Conservation (phyloP, 2,329 filamentous ascomycete genomes). For the Cercospora nicotianae region DNA sequence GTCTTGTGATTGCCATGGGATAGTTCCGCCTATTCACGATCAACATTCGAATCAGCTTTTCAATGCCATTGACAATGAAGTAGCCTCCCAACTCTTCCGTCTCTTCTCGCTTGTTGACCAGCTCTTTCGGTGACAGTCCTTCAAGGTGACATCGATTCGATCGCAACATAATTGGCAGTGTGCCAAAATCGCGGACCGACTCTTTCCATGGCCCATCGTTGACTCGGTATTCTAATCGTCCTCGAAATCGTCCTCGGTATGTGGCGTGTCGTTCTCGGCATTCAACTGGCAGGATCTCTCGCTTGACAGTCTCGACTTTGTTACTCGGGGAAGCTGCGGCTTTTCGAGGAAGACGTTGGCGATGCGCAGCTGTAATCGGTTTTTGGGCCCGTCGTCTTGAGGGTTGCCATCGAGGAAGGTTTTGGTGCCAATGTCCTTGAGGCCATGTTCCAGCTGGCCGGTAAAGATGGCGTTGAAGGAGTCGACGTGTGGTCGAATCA, state of each 20-base stretch:
- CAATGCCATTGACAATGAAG: slow-evolving; percentile 95
- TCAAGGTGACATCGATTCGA: slow-evolving; percentile 90
- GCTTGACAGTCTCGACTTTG: slow-evolving; percentile 74
- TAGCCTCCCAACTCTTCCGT: slow-evolving; percentile 95
- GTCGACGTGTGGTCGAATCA: slow-evolving; percentile 89
- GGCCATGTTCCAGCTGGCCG: slow-evolving; percentile 70
- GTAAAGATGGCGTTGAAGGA: slow-evolving; percentile 92
- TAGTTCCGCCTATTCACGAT: slow-evolving; percentile 90
- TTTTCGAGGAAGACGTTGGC: slow-evolving; percentile 82
- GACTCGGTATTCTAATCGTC: slow-evolving; percentile 78
- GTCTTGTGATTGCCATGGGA: slow-evolving; percentile 88
- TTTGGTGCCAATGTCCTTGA: slow-evolving; percentile 89
- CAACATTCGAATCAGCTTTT: slow-evolving; percentile 92
- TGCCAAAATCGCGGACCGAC: slow-evolving; percentile 79
- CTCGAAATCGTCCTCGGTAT: slow-evolving; percentile 83
- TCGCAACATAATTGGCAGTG: slow-evolving; percentile 89
- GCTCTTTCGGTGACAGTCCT: slow-evolving; percentile 74
- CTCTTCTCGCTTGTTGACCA: slow-evolving; percentile 89
- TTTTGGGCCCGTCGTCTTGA: slow-evolving; percentile 57
- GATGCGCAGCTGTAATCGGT: slow-evolving; percentile 74
- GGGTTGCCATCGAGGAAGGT: slow-evolving; percentile 74
- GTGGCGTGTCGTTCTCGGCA: slow-evolving; percentile 91
- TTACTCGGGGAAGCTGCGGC: slow-evolving; percentile 73
- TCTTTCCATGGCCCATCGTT: slow-evolving; percentile 85
- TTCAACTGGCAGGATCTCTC: slow-evolving; percentile 87